Conservation (phyloP, 805 yeast genomes). For the Ogataea nonfermentans region DNA sequence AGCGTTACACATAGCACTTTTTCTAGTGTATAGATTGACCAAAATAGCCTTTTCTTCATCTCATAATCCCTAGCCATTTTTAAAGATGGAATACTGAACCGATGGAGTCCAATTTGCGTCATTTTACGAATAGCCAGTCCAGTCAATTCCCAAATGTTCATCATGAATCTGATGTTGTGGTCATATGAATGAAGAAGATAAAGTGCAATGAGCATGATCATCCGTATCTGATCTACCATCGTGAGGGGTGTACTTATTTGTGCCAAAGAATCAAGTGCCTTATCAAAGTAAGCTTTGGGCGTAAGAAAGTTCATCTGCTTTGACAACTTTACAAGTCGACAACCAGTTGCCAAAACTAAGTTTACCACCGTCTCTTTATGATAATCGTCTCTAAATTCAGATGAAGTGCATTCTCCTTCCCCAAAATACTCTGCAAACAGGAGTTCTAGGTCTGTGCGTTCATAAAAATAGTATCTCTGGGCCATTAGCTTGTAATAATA, state of each 20-base stretch:
- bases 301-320: constrained; percentile 7
- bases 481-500: constrained; percentile 12
- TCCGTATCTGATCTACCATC: constrained; percentile 16
- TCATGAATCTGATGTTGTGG: constrained; percentile 14
- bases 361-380: constrained; percentile 10
- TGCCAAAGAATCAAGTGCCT: constrained; percentile 11
- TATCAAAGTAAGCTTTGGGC: constrained; percentile 18
- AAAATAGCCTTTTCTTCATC: constrained; percentile 14
- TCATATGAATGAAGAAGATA: constrained; percentile 20
- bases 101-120: constrained; percentile 17
- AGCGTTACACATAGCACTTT: constrained; percentile 19
- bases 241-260: constrained; percentile 2
- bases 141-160: constrained; percentile 21
- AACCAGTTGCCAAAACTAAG: constrained; percentile 17
- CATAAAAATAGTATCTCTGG: constrained; percentile 19
- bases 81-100: constrained; percentile 13
- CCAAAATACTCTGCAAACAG: constrained; percentile 12
- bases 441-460: constrained; percentile 8
- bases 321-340: constrained; percentile 15
- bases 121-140: constrained; percentile 19
- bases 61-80: constrained; percentile 11
- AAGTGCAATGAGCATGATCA: constrained; percentile 18
- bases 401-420: neutral
- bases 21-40: constrained; percentile 23
- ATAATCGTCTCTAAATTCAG: constrained; percentile 5